phyloP scores from a whole-genome alignment of 2,329 filamentous ascomycete genomes.

The Xylariaceae sp. region DNA sequence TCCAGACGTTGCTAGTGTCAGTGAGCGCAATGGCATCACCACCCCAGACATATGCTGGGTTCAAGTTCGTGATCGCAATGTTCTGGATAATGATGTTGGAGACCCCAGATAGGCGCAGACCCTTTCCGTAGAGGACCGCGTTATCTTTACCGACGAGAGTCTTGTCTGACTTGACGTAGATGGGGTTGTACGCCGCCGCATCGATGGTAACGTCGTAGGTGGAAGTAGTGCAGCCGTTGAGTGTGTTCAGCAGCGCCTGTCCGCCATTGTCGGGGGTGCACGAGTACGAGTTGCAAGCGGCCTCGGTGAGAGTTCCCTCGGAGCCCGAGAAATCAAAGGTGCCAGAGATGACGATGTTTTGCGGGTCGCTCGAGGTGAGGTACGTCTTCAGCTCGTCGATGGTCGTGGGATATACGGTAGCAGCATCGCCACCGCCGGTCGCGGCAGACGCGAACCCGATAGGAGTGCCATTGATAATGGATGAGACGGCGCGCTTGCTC shows the following conservation, averaged over 20 bases:
- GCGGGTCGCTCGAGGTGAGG: conserved; percentile 38
- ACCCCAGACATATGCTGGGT: conserved; percentile 6
- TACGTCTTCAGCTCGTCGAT: conserved; percentile 46
- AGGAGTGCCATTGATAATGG: not conserved
- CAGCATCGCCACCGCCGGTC: conserved; percentile 46
- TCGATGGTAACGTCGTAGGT: conserved; percentile 3
- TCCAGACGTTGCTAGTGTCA: conserved; percentile 1
- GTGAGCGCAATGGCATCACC: conserved; percentile 3
- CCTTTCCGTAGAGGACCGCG: conserved; percentile 4
- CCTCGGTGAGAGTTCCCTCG: conserved; percentile 39
- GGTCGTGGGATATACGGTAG: conserved; percentile 38
- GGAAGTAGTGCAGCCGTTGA: conserved; percentile 2
- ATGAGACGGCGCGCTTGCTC: not conserved
- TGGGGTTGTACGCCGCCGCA: not conserved
- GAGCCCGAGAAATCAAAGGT: conserved; percentile 39
- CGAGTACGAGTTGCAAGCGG: conserved; percentile 34
- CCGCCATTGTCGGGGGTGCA: conserved; percentile 3
- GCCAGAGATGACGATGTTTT: conserved; percentile 46
- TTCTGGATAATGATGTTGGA: conserved; percentile 6
- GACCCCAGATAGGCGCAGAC: not conserved
- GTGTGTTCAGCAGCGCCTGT: conserved; percentile 6
- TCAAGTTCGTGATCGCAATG: conserved; percentile 3
- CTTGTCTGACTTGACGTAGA: conserved; percentile 2
- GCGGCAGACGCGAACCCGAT: conserved; percentile 28
- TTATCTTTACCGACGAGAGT: conserved; percentile 1